These are phyloP conservation scores for Gomphus bonarii DNA, from an alignment of 1,284 basidiomycete species.

Conservation along the genomic window DNA sequence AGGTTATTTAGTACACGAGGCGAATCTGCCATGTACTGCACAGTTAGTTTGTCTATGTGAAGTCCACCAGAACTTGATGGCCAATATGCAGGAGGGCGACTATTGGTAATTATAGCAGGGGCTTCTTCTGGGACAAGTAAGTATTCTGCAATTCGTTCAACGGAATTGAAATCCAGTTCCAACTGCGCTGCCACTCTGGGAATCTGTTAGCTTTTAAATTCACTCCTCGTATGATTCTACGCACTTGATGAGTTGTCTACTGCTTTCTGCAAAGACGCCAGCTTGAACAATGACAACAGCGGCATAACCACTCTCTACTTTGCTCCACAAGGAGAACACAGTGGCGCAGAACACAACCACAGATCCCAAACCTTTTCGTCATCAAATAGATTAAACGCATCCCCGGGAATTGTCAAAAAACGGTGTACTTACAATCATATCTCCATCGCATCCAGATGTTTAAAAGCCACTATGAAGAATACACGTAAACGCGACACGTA, in stretches of 20 bases:
- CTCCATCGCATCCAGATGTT: conserved; percentile 61
- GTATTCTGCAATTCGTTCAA: conserved; percentile 80
- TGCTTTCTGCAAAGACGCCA: conserved; percentile 59
- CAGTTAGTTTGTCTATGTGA: conserved; percentile 51
- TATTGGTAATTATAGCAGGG: conserved; percentile 47
- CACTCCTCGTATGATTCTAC: conserved; percentile 7
- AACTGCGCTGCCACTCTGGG: conserved; percentile 51
- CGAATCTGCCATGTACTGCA: conserved; percentile 67
- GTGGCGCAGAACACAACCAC: conserved; percentile 68
- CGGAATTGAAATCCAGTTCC: conserved; percentile 67
- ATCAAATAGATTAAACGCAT: neutral
- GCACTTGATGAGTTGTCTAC: conserved; percentile 52
- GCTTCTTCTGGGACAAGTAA: conserved; percentile 71
- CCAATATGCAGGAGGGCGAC: conserved; percentile 66
- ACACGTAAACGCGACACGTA: neutral
- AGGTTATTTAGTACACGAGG: conserved; percentile 61
- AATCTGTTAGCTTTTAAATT: neutral
- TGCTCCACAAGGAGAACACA: conserved; percentile 57
- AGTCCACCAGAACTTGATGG: conserved; percentile 52
- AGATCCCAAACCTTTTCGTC: conserved; percentile 58
- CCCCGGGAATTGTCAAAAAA: neutral
- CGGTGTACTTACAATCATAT: conserved; percentile 47
- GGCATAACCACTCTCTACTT: conserved; percentile 59
- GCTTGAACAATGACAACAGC: conserved; percentile 76
- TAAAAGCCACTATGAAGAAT: conserved; percentile 44